Conservation (phyloP, 371 early-diverging fungal species). For the Syncephalis plumigaleata region DNA sequence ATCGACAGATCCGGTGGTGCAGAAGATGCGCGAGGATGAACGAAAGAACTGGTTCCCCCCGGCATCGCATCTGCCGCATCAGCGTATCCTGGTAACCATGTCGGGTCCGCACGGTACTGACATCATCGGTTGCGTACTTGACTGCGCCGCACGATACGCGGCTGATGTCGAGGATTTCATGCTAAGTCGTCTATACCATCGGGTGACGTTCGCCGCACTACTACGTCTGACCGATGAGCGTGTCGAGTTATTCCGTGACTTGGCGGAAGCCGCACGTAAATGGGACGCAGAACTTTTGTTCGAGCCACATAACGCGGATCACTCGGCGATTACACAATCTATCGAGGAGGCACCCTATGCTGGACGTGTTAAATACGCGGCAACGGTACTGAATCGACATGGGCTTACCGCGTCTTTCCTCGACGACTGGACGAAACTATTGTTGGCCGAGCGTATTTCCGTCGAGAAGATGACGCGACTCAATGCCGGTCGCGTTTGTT, state of each 20-base stretch:
- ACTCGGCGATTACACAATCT: slow-evolving; percentile 24
- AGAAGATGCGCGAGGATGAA: neutral
- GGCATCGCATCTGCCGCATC: slow-evolving; percentile 26
- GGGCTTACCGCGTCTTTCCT: slow-evolving; percentile 54
- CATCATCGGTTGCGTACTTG: slow-evolving; percentile 62
- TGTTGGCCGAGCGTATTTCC: slow-evolving; percentile 50
- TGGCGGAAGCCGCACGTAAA: slow-evolving; percentile 49
- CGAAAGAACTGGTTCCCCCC: slow-evolving; percentile 19
- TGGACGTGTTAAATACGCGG: slow-evolving; percentile 57
- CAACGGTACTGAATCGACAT: slow-evolving; percentile 62
- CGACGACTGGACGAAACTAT: slow-evolving; percentile 48
- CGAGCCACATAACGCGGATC: slow-evolving; percentile 21
- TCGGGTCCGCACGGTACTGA: slow-evolving; percentile 80
- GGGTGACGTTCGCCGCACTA: slow-evolving; percentile 71
- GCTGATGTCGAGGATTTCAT: slow-evolving; percentile 62
- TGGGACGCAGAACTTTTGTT: slow-evolving; percentile 71
- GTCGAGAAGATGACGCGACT: slow-evolving; percentile 64
- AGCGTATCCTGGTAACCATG: slow-evolving; percentile 46
- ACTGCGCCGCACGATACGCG: slow-evolving; percentile 45
- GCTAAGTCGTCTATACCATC: slow-evolving; percentile 69
- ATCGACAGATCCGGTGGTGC: too few relatives aligned
- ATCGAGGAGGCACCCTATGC: slow-evolving; percentile 73
- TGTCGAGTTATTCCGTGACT: slow-evolving; percentile 51
- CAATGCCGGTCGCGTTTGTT: slow-evolving; percentile 42
- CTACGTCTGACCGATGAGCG: slow-evolving; percentile 46